phyloP scores from a whole-genome alignment of 1,139 yeast species.

The Saccharomyces hybrid region DNA sequence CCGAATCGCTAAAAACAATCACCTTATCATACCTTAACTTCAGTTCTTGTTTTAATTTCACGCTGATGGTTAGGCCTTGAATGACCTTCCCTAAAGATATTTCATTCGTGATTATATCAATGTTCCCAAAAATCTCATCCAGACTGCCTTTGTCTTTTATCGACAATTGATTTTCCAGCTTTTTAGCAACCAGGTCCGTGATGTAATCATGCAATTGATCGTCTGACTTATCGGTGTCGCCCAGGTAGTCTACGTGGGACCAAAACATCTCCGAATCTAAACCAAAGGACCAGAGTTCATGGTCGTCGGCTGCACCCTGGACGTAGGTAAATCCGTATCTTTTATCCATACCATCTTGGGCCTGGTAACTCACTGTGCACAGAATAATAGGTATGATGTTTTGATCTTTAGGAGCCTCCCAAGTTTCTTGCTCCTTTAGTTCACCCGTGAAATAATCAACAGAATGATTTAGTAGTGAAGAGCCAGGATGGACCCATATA shows the following conservation, averaged over 20 bases:
- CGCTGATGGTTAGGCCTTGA: constrained; percentile 11
- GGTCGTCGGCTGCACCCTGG: constrained; percentile 93
- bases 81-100: constrained; percentile 18
- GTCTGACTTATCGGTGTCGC: constrained; percentile 34
- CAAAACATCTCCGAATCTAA: constrained; percentile 54
- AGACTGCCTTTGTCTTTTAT: constrained; percentile 2
- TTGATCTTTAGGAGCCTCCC: constrained; percentile 20
- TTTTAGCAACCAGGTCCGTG: constrained; percentile 8
- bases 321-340: constrained; percentile 51
- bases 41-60: constrained; percentile 8
- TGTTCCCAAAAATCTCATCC: constrained; percentile 8
- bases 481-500: constrained; percentile 62
- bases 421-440: constrained; percentile 11
- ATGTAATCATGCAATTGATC: constrained; percentile 33
- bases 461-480: constrained; percentile 21
- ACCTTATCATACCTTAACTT: constrained; percentile 10
- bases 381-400: constrained; percentile 41
- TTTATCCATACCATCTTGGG: constrained; percentile 46
- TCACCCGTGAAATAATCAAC: constrained; percentile 27
- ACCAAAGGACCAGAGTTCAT: constrained; percentile 70
- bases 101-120: constrained; percentile 18
- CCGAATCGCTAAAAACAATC: constrained; percentile 19
- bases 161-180: not conserved
- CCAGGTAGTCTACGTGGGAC: constrained; percentile 37
- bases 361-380: constrained; percentile 58